Evolutionary conservation across 164 flowering plant species (phyloP).

Genomic region (Platanus orientalis): DNA sequence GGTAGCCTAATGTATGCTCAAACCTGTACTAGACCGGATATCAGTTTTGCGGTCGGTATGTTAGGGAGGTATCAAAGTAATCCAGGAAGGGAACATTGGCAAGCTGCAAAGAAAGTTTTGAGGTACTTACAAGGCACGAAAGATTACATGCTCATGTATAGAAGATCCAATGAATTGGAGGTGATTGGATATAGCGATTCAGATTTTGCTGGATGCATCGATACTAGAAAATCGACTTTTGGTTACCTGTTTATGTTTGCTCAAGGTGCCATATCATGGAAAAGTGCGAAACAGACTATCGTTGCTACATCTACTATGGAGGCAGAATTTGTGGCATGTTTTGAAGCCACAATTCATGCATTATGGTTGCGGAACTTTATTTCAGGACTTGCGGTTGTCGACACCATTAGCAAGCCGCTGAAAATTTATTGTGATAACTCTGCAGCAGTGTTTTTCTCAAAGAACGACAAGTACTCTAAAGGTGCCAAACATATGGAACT

Average conservation of each 20-base stretch:
- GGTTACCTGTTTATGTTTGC: not conserved
- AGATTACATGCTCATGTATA: no score
- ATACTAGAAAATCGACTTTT: not conserved
- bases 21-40: conserved; percentile 1
- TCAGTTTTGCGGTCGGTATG: conserved; percentile 2
- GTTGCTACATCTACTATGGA: not conserved
- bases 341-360: not conserved
- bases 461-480: no score
- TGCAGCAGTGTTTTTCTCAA: not conserved
- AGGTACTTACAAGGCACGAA: no score
- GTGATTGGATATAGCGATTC: not conserved
- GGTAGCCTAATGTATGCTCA: conserved; percentile 5
- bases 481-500: no score
- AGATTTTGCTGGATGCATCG: not conserved
- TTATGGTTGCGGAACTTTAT: not conserved
- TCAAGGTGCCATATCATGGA: not conserved
- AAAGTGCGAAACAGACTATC: not conserved
- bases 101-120: no score
- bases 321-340: not conserved
- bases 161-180: not conserved
- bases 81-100: no score
- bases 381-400: not conserved
- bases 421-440: no score
- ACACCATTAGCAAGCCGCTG: not conserved
- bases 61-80: not conserved